These are phyloP conservation scores for Rubia tinctorum DNA, from an alignment of 305 asterid genomes.

Conservation along the genomic window DNA sequence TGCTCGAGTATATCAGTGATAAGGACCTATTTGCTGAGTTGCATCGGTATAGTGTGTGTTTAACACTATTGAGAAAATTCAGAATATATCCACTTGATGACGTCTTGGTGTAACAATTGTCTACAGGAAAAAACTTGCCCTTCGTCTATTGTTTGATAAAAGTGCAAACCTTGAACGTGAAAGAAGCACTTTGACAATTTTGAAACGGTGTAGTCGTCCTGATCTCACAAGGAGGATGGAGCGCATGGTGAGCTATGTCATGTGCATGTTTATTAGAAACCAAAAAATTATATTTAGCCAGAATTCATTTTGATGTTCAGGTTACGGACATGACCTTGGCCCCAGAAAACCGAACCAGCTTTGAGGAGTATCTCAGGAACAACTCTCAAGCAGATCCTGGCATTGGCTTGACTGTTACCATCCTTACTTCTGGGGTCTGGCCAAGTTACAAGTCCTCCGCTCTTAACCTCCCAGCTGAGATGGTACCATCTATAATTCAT, in stretches of 20 bases:
- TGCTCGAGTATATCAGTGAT: conserved; percentile 89
- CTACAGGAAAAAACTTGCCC: conserved; percentile 92
- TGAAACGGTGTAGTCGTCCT: conserved; percentile 98
- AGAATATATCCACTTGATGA: not conserved
- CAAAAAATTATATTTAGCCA: not conserved
- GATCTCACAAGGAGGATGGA: conserved; percentile 98
- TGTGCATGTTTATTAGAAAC: not conserved
- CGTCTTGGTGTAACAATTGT: not conserved
- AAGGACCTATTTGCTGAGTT: conserved; percentile 97
- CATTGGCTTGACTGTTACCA: conserved; percentile 92
- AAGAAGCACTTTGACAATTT: conserved; percentile 84
- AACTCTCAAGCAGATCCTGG: conserved; percentile 75
- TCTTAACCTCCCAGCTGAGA: conserved; percentile 93
- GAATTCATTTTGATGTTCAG: conserved; percentile 30
- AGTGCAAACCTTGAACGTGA: conserved; percentile 99
- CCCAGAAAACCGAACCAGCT: conserved; percentile 82
- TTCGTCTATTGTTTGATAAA: conserved; percentile 89
- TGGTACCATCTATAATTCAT: conserved; percentile 45
- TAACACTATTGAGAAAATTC: not conserved
- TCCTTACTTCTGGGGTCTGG: conserved; percentile 97
- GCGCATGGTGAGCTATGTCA: conserved; percentile 74
- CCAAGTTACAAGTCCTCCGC: conserved; percentile 96
- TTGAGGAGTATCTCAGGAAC: conserved; percentile 75
- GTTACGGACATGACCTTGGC: conserved; percentile 96
- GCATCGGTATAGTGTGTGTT: conserved; percentile 50